Conservation (phyloP, 768 basidiomycete species). For the Mrakia blollopis region DNA sequence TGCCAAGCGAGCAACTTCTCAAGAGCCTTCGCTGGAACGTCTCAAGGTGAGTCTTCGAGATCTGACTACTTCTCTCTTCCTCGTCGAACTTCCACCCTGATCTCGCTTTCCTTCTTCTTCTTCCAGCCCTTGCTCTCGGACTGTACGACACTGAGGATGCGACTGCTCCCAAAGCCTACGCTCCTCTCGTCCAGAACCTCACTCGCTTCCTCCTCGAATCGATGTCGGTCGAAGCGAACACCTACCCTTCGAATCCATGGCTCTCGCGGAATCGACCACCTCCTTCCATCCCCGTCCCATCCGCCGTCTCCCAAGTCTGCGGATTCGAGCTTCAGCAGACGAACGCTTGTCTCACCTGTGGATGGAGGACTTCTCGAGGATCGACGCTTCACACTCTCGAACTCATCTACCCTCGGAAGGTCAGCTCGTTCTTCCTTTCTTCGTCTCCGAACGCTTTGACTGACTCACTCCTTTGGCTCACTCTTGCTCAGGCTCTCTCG, state of each 20-base stretch:
- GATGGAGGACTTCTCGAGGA: conserved; percentile 64
- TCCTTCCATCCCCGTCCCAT: conserved; percentile 45
- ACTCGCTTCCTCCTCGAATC: conserved; percentile 89
- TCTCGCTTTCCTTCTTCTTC: not conserved
- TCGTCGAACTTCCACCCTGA: not conserved
- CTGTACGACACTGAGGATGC: conserved; percentile 79
- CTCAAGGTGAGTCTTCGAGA: conserved; percentile 63
- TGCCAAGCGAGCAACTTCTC: conserved; percentile 98
- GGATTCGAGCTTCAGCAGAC: conserved; percentile 73
- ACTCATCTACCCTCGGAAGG: conserved; percentile 78
- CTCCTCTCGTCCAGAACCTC: conserved; percentile 86
- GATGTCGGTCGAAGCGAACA: conserved; percentile 67
- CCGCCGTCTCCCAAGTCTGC: conserved; percentile 79
- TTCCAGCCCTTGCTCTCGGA: conserved; percentile 63
- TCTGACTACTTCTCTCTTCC: too few species aligned
- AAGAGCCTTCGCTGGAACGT: conserved; percentile 80
- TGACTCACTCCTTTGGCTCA: conserved; percentile 35
- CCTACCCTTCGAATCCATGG: conserved; percentile 56
- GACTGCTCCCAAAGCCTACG: conserved; percentile 68
- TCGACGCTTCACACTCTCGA: conserved; percentile 79
- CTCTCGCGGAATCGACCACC: conserved; percentile 44
- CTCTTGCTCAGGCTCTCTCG: conserved; percentile 38
- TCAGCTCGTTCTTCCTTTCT: conserved; percentile 7
- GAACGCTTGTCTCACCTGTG: conserved; percentile 70
- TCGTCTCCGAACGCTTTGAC: conserved; percentile 42